Base-by-base conservation (phyloP, 805 yeast genomes). In the Hanseniaspora meyeri region DNA sequence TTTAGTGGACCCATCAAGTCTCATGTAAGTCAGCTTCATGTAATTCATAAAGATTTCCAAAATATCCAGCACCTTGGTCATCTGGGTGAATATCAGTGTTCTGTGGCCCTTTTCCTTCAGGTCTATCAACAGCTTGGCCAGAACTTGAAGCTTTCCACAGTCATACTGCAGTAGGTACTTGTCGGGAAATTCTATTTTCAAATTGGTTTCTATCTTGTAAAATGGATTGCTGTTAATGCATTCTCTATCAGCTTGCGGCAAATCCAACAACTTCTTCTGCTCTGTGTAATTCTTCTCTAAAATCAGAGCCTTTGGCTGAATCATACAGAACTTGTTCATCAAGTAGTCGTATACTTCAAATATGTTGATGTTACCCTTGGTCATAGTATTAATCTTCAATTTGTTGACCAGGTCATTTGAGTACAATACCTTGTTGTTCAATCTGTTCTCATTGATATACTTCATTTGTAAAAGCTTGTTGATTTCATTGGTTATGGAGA, bases 1-100 rank as follows among this genome's bases (percentile, higher is more conserved):
- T 67, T 89, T 89, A 1, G 99, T 93, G 1, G 97, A 89, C 62
- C 99, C 99, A 70, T 93, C 99, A 60, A 93, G 74, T 66, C 99
- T 79, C 88, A 91, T 78, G 67, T 93, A 93, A 50, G 95, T 76
- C 68, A 88, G 88, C 11, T 98, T 98, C 71, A 90, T 95, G 62
- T 88, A 85, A 67, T 91, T 93, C 70, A 93, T 74, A 65, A 93
- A 95, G 66, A 87, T 91, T 66, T 93, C 99, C 57, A 93, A 70
- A 46, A 95, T 81, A 70, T 93, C 98, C 68, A 93, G 74, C 9
- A 93, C 97, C 65, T 87, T 87, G 1, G 98, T 91, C 99, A 93
- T 93, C 66, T 93, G 99, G 0, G 99, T 93, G 72, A 93, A 93
- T 58, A 93, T 91, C 59, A 93, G 76, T 0, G 95, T 97, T 60